Evolutionary conservation across 139 green algal species (phyloP), one percentile per base, ranked within the genome.

Genomic region (Eudorina sp.): DNA sequence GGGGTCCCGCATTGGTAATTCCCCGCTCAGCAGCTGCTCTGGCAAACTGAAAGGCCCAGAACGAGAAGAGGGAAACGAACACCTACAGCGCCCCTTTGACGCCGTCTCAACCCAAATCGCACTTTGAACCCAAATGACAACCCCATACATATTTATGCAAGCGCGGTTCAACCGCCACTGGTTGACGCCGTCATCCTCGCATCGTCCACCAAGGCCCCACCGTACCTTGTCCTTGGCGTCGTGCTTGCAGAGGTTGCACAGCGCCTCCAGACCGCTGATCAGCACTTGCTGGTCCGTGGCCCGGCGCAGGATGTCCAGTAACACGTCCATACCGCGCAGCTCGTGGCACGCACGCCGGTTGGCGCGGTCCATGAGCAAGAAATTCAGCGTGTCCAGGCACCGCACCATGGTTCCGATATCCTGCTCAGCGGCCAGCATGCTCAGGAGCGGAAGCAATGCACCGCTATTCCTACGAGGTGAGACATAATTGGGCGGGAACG

Each of bases 381-480:
- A 91, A 45, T 55, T 62, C 0, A 91, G 72, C 7, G 88, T 91
- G 31, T 86, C 62, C 23, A 91, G 36, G 21, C 31, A 45, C 5
- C 43, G 46, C 6, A 80, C 51, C 27, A 82, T 36, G 31, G 36
- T 31, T 0, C 46, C 21, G 0, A 36, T 1, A 43, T 91, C 81
- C 25, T 66, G 55, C 60, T 75, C 60, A 14, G 13, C 72, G 14
- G 80, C 69, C 2, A 91, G 53, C 88, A 91, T 91, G 60, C 19
- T 68, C 36, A 91, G 45, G 5, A 91, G 58, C 11, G 88, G 88
- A 3, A 70, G 45, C 0, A 91, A 45, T 4, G 88, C 88, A 25
- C 88, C 88, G 36, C 55, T 85, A 64, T 91, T 91, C 88, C 88
- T 91, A 81, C 18, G 45, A n/a, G n/a, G n/a, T n/a, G n/a, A n/a